Percentiles rank a stretch among this genome's conserved stretches.
These are phyloP conservation scores for Mesembryanthemum crystallinum DNA, from an alignment of 148 eudicot genomes.

Conservation along the genomic window DNA sequence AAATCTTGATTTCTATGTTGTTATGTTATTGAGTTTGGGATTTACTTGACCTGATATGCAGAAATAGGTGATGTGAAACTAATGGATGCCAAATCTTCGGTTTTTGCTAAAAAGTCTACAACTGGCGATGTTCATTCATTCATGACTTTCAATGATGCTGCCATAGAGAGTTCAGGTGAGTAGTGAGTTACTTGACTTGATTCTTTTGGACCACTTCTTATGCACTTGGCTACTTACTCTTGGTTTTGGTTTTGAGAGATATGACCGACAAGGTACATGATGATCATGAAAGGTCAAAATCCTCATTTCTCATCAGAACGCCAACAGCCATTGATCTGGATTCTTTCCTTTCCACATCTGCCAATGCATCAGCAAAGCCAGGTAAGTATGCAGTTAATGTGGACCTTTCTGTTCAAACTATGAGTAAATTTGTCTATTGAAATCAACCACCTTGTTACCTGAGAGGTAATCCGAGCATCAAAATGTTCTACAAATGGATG, in stretches of 20 bases:
- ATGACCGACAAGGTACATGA: constrained; percentile 15
- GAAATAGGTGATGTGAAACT: constrained; percentile 21
- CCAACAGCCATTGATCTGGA: constrained; percentile 30
- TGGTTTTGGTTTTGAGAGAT: constrained; percentile 28
- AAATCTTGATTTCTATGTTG: no score
- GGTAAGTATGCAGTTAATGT: constrained; percentile 34
- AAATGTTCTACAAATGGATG: not conserved
- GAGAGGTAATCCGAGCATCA: not conserved
- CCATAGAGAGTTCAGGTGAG: constrained; percentile 22
- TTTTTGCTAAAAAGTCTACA: constrained; percentile 17
- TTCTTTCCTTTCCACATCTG: constrained; percentile 34
- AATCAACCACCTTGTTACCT: not conserved
- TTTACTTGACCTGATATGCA: constrained; percentile 25
- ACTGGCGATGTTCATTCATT: constrained; percentile 19
- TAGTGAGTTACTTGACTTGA: constrained; percentile 16
- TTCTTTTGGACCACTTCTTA: not conserved
- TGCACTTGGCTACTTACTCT: not conserved
- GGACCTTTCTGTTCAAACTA: not conserved
- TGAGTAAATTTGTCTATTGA: not conserved
- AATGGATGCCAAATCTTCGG: constrained; percentile 26
- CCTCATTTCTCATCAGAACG: constrained; percentile 25
- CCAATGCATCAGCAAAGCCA: constrained; percentile 33
- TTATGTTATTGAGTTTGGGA: constrained; percentile 2
- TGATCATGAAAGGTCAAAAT: constrained; percentile 16
- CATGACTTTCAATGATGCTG: constrained; percentile 24